Base-by-base conservation (phyloP, 306 rosid species). In the Notholithocarpus densiflorus region DNA sequence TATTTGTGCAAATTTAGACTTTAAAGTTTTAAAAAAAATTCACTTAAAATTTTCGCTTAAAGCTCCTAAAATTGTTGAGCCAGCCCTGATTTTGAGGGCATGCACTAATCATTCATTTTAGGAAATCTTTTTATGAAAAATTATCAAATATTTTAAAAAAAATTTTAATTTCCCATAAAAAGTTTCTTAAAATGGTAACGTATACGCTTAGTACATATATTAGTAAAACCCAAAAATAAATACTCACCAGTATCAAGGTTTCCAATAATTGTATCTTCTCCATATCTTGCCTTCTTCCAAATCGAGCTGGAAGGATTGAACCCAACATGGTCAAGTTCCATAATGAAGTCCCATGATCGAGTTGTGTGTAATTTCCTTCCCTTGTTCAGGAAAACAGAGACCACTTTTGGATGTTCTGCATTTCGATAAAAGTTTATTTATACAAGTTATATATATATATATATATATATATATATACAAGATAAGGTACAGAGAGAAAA, bases 351-450 rank as follows among this genome's bases (percentile, higher is more conserved):
- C 98, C 98, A 94, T 76, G 98, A 91, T 2, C 89, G 76, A 27
- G 98, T 94, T 1, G 98, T 94, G 88, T 92, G 98, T 60, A 92
- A 77, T 57, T 91, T 88, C 75, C 91, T 91, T 71, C 97, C 98
- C 27, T 69, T 80, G 78, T 94, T 94, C 84, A 75, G 60, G 75
- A 92, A 92, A 59, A 94, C 84, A 31, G 98, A 94, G 32, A 94
- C 29, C 2, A 94, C 98, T 48, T 82, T 84, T 6, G 95, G 91
- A 75, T 94, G 92, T 68, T 76, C 97, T 94, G 56, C 59, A 72
- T 61, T 53, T 45, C 32, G 56, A 23, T 27, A 68, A 10, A 29
- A 1, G 1, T 18, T 13, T 0, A 40, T 8, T 17, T 23, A 2
- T 1, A 3, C 0, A 12, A 24, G 14, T 10, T 20, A 34, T 26